Evolutionary conservation across 768 basidiomycete genomes (phyloP).

Genomic region (Boletus speciosus): DNA sequence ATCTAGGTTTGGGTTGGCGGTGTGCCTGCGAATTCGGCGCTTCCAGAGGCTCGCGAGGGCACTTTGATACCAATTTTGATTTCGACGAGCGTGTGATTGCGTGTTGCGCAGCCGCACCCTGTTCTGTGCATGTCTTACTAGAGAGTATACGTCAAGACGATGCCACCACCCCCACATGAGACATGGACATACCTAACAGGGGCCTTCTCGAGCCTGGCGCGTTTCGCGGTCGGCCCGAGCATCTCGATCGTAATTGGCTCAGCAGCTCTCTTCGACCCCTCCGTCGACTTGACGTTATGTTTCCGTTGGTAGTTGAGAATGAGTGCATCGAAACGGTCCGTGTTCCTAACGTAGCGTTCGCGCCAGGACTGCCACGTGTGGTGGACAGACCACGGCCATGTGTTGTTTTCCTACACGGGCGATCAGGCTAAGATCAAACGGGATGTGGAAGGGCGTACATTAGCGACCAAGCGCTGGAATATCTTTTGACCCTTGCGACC

Average conservation of each 20-base stretch:
- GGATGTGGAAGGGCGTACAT: conserved; percentile 38
- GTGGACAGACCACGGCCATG: conserved; percentile 50
- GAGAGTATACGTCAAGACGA: neutral
- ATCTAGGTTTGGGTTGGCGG: neutral
- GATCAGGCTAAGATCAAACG: neutral
- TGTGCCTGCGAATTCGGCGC: neutral
- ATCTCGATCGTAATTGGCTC: neutral
- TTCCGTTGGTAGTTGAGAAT: conserved; percentile 42
- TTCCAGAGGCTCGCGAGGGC: neutral
- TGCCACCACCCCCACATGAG: neutral
- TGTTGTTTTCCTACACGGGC: conserved; percentile 31
- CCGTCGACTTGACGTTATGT: conserved; percentile 12
- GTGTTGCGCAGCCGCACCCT: neutral
- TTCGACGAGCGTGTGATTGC: neutral
- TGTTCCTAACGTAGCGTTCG: conserved; percentile 51
- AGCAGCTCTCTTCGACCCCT: neutral
- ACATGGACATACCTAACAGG: conserved; percentile 4
- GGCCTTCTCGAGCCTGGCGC: neutral
- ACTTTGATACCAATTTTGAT: neutral
- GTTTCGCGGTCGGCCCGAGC: conserved; percentile 3
- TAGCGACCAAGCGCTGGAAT: conserved; percentile 41
- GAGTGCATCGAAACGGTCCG: conserved; percentile 36
- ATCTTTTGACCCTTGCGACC: conserved; percentile 47
- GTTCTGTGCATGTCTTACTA: conserved; percentile 7
- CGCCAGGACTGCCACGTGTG: conserved; percentile 67